These are phyloP conservation scores for Cetradonia linearis DNA, from an alignment of 495 filamentous ascomycete species.

Conservation along the genomic window DNA sequence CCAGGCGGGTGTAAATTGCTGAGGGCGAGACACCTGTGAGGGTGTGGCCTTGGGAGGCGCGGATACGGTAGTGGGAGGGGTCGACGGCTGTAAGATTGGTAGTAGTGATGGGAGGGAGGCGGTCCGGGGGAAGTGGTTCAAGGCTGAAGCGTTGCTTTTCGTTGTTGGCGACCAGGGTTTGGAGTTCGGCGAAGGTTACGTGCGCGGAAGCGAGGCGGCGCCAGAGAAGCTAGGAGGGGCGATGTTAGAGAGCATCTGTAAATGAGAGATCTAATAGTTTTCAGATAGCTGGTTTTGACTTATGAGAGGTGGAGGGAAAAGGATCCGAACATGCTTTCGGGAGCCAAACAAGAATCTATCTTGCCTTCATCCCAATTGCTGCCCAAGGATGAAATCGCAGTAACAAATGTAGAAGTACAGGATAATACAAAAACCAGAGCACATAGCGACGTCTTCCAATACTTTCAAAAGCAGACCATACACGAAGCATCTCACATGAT, in stretches of 20 bases:
- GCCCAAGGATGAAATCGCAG: neutral
- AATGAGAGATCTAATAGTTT: too few relatives aligned
- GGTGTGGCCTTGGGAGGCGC: conserved; percentile 85
- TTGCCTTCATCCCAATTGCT: too few relatives aligned
- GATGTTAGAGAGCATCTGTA: neutral
- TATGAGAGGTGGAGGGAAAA: too few relatives aligned
- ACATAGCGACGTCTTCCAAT: neutral
- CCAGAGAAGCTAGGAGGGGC: conserved; percentile 51
- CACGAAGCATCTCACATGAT: neutral
- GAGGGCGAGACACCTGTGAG: conserved; percentile 53
- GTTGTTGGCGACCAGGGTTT: conserved; percentile 56
- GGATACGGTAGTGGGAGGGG: conserved; percentile 69
- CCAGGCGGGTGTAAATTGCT: conserved; percentile 58
- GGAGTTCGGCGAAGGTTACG: conserved; percentile 64
- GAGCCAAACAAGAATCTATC: too few relatives aligned
- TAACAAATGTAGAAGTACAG: neutral
- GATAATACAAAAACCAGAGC: neutral
- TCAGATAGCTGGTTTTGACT: too few relatives aligned
- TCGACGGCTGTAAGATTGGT: conserved; percentile 26
- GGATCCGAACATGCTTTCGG: too few relatives aligned
- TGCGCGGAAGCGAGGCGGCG: conserved; percentile 56
- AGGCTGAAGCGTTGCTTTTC: conserved; percentile 86
- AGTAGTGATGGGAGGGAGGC: conserved; percentile 39
- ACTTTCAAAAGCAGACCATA: neutral
- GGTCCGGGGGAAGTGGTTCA: conserved; percentile 28